phyloP scores from a whole-genome alignment of 352 stramenopile species.

The Pythium aphanidermatum region DNA sequence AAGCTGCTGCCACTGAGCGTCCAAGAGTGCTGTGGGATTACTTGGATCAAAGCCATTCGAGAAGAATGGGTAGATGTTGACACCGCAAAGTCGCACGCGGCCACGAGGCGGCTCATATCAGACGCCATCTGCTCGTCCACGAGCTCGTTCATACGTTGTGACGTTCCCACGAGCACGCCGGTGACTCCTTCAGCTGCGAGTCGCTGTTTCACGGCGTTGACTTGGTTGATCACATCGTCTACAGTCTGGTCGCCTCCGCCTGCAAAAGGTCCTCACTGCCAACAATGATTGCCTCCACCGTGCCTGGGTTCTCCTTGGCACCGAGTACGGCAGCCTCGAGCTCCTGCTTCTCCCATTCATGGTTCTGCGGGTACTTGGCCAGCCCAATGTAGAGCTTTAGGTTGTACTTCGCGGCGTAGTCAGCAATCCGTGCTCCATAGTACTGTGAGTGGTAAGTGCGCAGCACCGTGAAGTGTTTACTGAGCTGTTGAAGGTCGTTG shows the following conservation, averaged over 20 bases:
- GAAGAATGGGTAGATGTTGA: slow-evolving; percentile 40
- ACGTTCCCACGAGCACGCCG: slow-evolving; percentile 21
- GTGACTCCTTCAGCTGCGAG: slow-evolving; percentile 2
- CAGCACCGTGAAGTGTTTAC: slow-evolving; percentile 15
- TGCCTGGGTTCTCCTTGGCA: slow-evolving; percentile 20
- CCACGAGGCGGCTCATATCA: slow-evolving; percentile 12
- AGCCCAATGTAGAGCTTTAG: slow-evolving; percentile 29
- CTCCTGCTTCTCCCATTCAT: slow-evolving; percentile 22
- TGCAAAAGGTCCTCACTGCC: slow-evolving; percentile 28
- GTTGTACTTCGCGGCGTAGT: slow-evolving; percentile 19
- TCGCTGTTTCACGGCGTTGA: slow-evolving; percentile 11
- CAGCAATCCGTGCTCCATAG: slow-evolving; percentile 19
- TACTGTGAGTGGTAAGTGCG: slow-evolving; percentile 35
- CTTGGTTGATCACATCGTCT: slow-evolving; percentile 9
- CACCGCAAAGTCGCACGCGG: slow-evolving; percentile 24
- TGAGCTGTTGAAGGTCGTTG: slow-evolving; percentile 25
- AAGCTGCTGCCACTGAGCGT: slow-evolving; percentile 17
- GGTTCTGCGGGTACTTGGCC: slow-evolving; percentile 19
- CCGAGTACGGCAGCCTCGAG: slow-evolving; percentile 19
- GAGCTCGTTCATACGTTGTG: slow-evolving; percentile 31
- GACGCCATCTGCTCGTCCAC: not conserved
- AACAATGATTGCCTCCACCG: slow-evolving; percentile 25
- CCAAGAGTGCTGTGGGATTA: slow-evolving; percentile 10
- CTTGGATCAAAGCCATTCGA: slow-evolving; percentile 12
- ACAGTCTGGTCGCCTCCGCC: slow-evolving; percentile 11